Evolutionary conservation across 805 yeast genomes (phyloP).

Genomic region (Sungouiozyma ichnusensis): DNA sequence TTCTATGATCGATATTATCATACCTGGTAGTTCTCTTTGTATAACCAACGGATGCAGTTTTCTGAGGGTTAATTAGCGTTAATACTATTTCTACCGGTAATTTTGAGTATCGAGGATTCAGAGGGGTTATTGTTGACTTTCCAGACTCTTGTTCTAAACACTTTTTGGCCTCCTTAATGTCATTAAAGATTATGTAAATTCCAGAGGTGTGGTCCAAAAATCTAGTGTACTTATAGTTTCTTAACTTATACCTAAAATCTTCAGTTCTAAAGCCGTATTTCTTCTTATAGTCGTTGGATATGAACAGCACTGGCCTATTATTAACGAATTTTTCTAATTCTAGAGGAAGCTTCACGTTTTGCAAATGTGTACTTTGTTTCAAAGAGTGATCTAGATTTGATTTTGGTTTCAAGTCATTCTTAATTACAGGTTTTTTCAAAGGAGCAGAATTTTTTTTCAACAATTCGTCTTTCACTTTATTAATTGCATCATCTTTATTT

Average conservation of each 20-base stretch:
- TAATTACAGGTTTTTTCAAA: conserved; percentile 11
- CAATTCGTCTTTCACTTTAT: conserved; percentile 22
- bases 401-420: too few relatives aligned
- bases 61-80: conserved; percentile 11
- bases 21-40: background rate
- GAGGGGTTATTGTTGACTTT: conserved; percentile 14
- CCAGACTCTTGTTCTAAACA: conserved; percentile 20
- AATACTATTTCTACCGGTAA: conserved; percentile 18
- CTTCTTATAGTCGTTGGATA: conserved; percentile 42
- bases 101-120: conserved; percentile 8
- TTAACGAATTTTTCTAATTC: conserved; percentile 41
- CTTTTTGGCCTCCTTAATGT: conserved; percentile 18
- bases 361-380: background rate
- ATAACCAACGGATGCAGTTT: conserved; percentile 4
- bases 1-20: background rate
- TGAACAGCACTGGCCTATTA: conserved; percentile 47
- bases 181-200: conserved; percentile 60
- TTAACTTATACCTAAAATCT: conserved; percentile 50
- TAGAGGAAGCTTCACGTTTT: conserved; percentile 30
- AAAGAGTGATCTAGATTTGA: too few relatives aligned
- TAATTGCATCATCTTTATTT: conserved; percentile 35
- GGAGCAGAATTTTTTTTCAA: conserved; percentile 26
- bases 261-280: conserved; percentile 44
- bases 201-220: conserved; percentile 56
- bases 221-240: conserved; percentile 54